Percentiles rank a stretch among this genome's conserved stretches.
phyloP scores from a whole-genome alignment of 495 filamentous ascomycete species.

The Venustampulla echinocandica region DNA sequence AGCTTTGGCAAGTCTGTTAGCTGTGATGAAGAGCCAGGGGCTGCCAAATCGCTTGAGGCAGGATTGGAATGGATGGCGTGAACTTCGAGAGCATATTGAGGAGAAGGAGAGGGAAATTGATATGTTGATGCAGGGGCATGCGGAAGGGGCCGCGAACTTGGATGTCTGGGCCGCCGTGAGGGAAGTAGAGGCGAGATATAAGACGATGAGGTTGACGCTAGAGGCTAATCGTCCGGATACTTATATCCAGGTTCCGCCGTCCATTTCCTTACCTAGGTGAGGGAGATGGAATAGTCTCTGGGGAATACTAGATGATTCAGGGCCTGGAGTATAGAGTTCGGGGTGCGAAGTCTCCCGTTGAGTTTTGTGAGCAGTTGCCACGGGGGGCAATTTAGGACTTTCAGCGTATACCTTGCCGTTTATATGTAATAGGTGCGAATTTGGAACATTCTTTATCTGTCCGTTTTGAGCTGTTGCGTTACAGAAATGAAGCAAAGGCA shows the following conservation, averaged over 20 bases:
- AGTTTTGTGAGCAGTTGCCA: too few relatives aligned
- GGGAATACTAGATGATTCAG: too few relatives aligned
- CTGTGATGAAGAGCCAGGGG: constrained; percentile 26
- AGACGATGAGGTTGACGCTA: constrained; percentile 4
- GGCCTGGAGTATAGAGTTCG: too few relatives aligned
- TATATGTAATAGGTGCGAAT: too few relatives aligned
- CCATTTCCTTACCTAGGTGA: too few relatives aligned
- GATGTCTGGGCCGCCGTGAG: constrained; percentile 10
- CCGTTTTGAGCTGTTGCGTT: too few relatives aligned
- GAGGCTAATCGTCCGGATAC: constrained; percentile 19
- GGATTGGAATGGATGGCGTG: constrained; percentile 23
- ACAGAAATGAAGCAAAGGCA: too few relatives aligned
- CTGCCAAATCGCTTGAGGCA: constrained; percentile 26
- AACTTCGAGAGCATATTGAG: constrained; percentile 26
- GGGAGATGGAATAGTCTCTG: too few relatives aligned
- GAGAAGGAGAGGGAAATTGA: constrained; percentile 21
- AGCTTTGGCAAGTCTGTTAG: constrained; percentile 25
- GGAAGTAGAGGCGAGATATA: constrained; percentile 13
- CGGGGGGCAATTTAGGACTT: too few relatives aligned
- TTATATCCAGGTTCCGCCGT: constrained; percentile 13
- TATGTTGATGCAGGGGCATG: constrained; percentile 6
- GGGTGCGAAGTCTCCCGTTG: too few relatives aligned
- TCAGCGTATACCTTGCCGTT: too few relatives aligned
- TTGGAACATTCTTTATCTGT: too few relatives aligned
- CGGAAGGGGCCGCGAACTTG: background rate